Evolutionary conservation across 305 asterid species (phyloP).

Genomic region (Fraxinus paxiana): DNA sequence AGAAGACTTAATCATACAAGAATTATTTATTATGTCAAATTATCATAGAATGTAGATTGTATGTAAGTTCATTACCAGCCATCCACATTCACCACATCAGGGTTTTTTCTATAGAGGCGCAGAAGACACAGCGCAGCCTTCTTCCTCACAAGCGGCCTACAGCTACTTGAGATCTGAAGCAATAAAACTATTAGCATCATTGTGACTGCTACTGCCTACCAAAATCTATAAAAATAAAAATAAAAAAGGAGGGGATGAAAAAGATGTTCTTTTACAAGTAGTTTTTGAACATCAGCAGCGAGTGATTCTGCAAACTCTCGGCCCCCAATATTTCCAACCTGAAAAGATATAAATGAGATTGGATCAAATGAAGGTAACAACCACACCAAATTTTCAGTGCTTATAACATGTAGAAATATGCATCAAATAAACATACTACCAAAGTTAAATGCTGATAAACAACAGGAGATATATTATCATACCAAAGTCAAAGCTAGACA

Average conservation of each 20-base stretch:
- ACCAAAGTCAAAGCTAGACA: conserved; percentile 97
- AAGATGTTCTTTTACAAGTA: conserved; percentile 67
- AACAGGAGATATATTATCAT: conserved; percentile 22
- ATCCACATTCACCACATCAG: conserved; percentile 96
- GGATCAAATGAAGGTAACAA: conserved; percentile 11
- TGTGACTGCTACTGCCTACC: conserved; percentile 10
- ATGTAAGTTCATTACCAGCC: conserved; percentile 62
- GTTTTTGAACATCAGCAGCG: conserved; percentile 98
- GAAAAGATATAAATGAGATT: conserved; percentile 25
- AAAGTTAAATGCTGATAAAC: neutral
- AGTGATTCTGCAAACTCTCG: conserved; percentile 96
- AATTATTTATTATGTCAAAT: conserved; percentile 4
- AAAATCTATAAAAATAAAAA: conserved; percentile 6
- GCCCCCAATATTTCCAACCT: conserved; percentile 99
- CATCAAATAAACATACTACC: neutral
- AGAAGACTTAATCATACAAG: conserved; percentile 4
- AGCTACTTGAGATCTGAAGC: conserved; percentile 85
- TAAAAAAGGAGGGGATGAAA: neutral
- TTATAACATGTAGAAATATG: neutral
- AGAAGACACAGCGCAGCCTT: conserved; percentile 95
- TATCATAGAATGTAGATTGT: neutral
- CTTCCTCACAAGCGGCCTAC: conserved; percentile 98
- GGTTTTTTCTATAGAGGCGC: conserved; percentile 88
- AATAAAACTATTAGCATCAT: conserved; percentile 35
- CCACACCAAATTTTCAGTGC: neutral